Evolutionary conservation across 75 land plant genomes (phyloP), one percentile per base, ranked within the genome.

Genomic region (Selaginella moellendorffii): DNA sequence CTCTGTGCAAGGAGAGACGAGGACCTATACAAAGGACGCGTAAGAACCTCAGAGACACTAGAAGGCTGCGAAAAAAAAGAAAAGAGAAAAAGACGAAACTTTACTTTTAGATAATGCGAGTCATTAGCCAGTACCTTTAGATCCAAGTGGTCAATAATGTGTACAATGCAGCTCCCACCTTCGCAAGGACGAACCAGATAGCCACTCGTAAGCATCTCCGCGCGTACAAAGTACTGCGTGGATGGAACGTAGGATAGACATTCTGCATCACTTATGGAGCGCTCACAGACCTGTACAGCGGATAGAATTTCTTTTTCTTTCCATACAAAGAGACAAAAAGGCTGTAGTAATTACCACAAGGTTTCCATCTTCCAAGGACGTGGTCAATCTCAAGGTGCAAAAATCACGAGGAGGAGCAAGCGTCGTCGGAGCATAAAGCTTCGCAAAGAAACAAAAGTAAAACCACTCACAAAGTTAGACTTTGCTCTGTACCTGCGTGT

Each of bases 141-240:
- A 67, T 93, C 85, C 31, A 93, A 54, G 75, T 93, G 98, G 28
- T 93, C 96, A 51, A 93, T 93, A 77, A 93, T 83, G 67, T 88
- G 85, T 24, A 88, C 77, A 62, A 85, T 88, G 51, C 90, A 88
- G 30, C 89, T 93, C 30, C 86, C 96, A 59, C 85, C 89, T 53
- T 86, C 98, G 76, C 87, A 93, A n/a, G 96, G 96, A 0, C 98
- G 77, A 56, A 93, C 80, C 62, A 93, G 68, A 67, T 81, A 93
- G 2, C 98, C 98, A 77, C 96, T 85, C 21, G 98, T 85, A 29
- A 83, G 84, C 85, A 93, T 88, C 59, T 93, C 84, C 69, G 87
- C 98, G 61, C 98, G 77, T 0, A 85, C 86, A 82, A 83, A 93
- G 31, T 83, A 83, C 61, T 74, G 67, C 63, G 66, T 79, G 19